Conservation (phyloP, 78 protist species). For the Speleostelium caveatum region DNA sequence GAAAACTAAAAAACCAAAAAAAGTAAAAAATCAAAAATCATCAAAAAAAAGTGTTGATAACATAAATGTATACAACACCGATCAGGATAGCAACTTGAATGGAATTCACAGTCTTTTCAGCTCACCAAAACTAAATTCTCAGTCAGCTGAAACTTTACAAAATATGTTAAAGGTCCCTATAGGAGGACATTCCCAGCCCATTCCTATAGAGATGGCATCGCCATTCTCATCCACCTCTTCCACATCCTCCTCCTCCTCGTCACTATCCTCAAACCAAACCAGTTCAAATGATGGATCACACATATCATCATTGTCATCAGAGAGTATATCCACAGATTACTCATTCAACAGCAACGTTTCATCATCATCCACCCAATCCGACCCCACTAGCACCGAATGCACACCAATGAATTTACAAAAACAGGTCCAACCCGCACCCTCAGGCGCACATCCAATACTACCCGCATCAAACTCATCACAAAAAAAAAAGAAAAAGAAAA, state of each 20-base stretch:
- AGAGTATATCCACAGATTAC: not conserved
- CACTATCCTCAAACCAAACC: not conserved
- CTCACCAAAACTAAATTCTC: not conserved
- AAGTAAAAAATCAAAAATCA: not conserved
- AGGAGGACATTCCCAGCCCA: conserved; percentile 15
- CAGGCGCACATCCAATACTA: not conserved
- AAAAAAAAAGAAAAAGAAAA: not conserved
- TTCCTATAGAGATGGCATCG: not conserved
- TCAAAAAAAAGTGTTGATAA: not conserved
- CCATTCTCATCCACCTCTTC: not conserved
- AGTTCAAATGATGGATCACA: not conserved
- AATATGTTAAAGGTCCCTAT: conserved; percentile 17
- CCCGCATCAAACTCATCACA: not conserved
- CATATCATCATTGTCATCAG: too few relatives aligned
- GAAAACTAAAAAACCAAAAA: not conserved
- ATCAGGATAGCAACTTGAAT: too few relatives aligned
- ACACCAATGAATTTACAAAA: not conserved
- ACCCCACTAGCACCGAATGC: not conserved
- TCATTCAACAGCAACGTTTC: not conserved
- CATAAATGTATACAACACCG: too few relatives aligned
- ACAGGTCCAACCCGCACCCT: not conserved
- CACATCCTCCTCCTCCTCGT: too few relatives aligned
- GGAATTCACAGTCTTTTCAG: not conserved
- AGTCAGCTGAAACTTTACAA: not conserved
- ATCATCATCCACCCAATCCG: not conserved